Percentiles rank a stretch among this genome's conserved stretches.
Evolutionary conservation across 768 basidiomycete genomes (phyloP).

Genomic region (Leccinum disarticulatum): DNA sequence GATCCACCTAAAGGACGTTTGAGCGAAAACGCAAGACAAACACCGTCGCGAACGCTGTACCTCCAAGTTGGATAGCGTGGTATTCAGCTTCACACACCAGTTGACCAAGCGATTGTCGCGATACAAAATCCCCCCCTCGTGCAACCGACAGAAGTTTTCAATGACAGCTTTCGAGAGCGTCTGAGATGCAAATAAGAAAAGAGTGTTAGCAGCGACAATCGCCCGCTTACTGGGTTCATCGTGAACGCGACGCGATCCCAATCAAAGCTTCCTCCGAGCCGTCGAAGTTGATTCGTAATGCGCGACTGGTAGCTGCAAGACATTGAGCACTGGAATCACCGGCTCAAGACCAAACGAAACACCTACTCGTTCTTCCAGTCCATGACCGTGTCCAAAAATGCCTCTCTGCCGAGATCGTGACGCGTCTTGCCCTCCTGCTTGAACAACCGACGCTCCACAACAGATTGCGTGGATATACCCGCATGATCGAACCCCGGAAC

Average conservation of each 20-base stretch:
- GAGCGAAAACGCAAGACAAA: background rate
- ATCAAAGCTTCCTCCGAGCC: slow-evolving; percentile 92
- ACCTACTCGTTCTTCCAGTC: slow-evolving; percentile 96
- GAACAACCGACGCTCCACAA: slow-evolving; percentile 90
- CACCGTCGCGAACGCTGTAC: slow-evolving; percentile 38
- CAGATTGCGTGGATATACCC: slow-evolving; percentile 96
- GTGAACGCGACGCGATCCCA: slow-evolving; percentile 96
- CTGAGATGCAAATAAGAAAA: slow-evolving; percentile 33
- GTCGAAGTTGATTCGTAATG: slow-evolving; percentile 84
- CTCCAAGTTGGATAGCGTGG: slow-evolving; percentile 97
- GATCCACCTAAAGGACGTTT: slow-evolving; percentile 66
- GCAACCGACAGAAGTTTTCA: slow-evolving; percentile 87
- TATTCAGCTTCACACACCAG: slow-evolving; percentile 96
- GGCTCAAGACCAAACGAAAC: background rate
- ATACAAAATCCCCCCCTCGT: slow-evolving; percentile 91
- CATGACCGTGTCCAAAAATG: slow-evolving; percentile 87
- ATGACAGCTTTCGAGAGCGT: slow-evolving; percentile 81
- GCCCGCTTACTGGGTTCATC: slow-evolving; percentile 73
- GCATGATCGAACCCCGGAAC: slow-evolving; percentile 98
- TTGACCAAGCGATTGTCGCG: slow-evolving; percentile 96
- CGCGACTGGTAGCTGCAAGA: slow-evolving; percentile 78
- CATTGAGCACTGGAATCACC: background rate
- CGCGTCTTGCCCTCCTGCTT: slow-evolving; percentile 80
- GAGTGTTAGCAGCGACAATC: background rate
- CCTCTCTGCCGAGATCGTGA: slow-evolving; percentile 93